Evolutionary conservation across 129 eudicot species (phyloP).

Genomic region (Helichrysum umbraculigerum): DNA sequence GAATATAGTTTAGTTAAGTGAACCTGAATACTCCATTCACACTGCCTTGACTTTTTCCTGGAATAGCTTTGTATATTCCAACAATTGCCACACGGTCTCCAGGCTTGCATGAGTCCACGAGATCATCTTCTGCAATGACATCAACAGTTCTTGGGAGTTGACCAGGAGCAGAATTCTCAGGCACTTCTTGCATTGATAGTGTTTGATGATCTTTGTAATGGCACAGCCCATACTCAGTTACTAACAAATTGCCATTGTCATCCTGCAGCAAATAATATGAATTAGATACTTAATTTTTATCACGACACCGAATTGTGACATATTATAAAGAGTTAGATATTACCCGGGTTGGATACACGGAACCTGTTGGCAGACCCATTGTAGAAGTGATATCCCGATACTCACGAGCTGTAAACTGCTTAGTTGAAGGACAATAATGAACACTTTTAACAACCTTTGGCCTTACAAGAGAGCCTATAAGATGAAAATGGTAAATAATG

Average conservation of each 20-base stretch:
- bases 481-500: neutral
- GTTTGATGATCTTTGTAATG: conserved; percentile 96
- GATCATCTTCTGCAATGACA: conserved; percentile 83
- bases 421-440: conserved; percentile 88
- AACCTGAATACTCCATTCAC: conserved; percentile 98
- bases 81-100: conserved; percentile 98
- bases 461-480: conserved; percentile 94
- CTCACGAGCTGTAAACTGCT: conserved; percentile 75
- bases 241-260: conserved; percentile 86
- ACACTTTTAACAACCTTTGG: conserved; percentile 99
- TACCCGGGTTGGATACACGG: conserved; percentile 97
- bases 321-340: neutral
- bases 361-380: conserved; percentile 94
- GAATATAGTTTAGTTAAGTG: neutral
- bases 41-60: conserved; percentile 91
- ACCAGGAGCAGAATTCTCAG: conserved; percentile 98
- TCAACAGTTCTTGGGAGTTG: conserved; percentile 98
- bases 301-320: neutral
- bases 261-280: conserved; percentile 50
- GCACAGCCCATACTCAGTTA: conserved; percentile 91
- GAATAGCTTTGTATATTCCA: conserved; percentile 93
- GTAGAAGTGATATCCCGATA: conserved; percentile 95
- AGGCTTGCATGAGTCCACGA: conserved; percentile 98
- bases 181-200: conserved; percentile 97
- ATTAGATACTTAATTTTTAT: conserved; percentile 6